These are phyloP conservation scores for Wolfiporia cocos DNA, from an alignment of 1,284 basidiomycete species.

Conservation along the genomic window DNA sequence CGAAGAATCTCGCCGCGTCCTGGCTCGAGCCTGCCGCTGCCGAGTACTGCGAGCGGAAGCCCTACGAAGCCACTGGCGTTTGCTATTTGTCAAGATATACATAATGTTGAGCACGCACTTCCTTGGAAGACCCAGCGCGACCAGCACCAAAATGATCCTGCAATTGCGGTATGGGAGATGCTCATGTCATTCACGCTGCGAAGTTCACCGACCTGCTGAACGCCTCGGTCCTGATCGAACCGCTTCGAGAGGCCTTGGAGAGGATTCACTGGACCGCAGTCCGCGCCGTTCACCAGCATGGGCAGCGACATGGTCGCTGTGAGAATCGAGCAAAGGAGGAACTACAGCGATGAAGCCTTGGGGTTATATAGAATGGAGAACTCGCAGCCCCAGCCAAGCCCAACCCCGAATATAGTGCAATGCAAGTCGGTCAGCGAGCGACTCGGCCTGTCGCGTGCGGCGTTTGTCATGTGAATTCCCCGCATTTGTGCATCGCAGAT, in stretches of 20 bases:
- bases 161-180: not conserved
- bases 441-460: not conserved
- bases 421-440: not conserved
- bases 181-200: not conserved
- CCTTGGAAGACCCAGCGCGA: slow-evolving; percentile 50
- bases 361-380: slow-evolving; percentile 4
- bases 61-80: slow-evolving; percentile 29
- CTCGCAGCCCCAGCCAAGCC: no score
- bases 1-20: slow-evolving; percentile 69
- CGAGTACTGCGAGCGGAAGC: slow-evolving; percentile 51
- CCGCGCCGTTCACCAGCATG: slow-evolving; percentile 64
- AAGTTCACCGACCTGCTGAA: slow-evolving; percentile 55
- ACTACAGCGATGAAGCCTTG: not conserved
- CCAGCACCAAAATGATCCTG: slow-evolving; percentile 62
- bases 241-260: slow-evolving; percentile 73
- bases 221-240: slow-evolving; percentile 71
- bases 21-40: slow-evolving; percentile 42
- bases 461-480: slow-evolving; percentile 4
- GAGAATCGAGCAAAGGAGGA: not conserved
- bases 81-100: not conserved
- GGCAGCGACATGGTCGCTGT: slow-evolving; percentile 60
- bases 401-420: not conserved
- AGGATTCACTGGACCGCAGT: slow-evolving; percentile 79
- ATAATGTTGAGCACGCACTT: slow-evolving; percentile 33
- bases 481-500: no score